Conservation (phyloP, 2,329 filamentous ascomycete genomes). For the Gremmenia infestans region DNA sequence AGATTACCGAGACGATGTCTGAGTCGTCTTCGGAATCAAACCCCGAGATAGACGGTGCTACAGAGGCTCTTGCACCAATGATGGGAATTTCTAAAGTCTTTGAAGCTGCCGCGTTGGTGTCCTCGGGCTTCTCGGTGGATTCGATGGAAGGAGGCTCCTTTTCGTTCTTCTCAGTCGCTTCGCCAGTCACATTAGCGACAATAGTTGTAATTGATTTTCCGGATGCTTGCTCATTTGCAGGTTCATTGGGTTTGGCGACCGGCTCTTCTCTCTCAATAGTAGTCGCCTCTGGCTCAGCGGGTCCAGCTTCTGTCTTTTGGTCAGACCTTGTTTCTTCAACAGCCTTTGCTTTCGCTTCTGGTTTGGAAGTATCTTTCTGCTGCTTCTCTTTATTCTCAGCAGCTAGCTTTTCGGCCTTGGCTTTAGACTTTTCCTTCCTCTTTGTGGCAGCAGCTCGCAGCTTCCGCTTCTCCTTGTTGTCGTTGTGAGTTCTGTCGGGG, state of each 20-base stretch:
- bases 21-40: constrained; percentile 12
- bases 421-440: constrained; percentile 7
- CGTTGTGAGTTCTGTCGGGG: constrained; percentile 3
- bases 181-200: neutral
- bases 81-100: neutral
- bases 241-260: neutral
- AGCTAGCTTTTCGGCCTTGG: constrained; percentile 7
- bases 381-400: constrained; percentile 14
- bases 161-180: neutral
- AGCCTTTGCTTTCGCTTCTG: constrained; percentile 6
- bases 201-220: neutral
- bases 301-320: neutral
- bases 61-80: neutral
- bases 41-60: neutral
- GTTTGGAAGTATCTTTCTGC: constrained; percentile 15
- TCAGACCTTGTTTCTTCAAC: neutral
- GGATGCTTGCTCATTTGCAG: neutral
- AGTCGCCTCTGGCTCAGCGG: no score
- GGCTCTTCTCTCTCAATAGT: no score
- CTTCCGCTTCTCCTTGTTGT: constrained; percentile 13
- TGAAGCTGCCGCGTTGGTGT: neutral
- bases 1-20: constrained; percentile 19
- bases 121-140: neutral
- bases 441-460: constrained; percentile 8
- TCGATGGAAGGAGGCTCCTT: neutral